Percentiles rank a stretch among this genome's conserved stretches.
These are phyloP conservation scores for Coemansia sp. DNA, from an alignment of 192 early-diverging fungal genomes.

Conservation along the genomic window DNA sequence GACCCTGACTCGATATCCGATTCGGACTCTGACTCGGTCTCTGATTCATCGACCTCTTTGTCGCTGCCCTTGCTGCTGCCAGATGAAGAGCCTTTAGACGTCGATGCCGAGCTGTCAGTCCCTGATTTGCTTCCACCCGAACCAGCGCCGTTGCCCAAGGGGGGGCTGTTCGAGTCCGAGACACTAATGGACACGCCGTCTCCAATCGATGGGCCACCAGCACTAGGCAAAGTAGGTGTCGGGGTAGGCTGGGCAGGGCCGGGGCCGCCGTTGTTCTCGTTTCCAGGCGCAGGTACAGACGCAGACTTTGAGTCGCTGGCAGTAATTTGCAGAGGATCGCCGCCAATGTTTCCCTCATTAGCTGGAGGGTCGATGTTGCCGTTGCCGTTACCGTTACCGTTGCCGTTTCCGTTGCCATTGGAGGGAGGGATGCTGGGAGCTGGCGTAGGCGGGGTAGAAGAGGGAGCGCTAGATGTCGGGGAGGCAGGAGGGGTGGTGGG, in stretches of 20 bases:
- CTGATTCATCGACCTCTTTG: background rate
- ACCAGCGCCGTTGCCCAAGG: background rate
- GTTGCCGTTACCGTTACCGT: no score
- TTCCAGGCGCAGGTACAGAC: background rate
- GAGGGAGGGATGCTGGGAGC: background rate
- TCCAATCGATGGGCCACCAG: background rate
- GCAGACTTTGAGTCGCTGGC: background rate
- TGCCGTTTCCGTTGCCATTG: no score
- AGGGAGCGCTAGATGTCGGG: background rate
- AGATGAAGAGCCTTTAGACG: background rate
- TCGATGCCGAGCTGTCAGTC: background rate
- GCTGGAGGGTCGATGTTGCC: background rate
- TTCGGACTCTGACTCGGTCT: background rate
- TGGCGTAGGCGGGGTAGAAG: background rate
- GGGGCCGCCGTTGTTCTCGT: background rate
- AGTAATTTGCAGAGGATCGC: slow-evolving; percentile 4
- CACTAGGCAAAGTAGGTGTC: background rate
- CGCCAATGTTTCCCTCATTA: slow-evolving; percentile 5
- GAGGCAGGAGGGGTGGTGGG: background rate
- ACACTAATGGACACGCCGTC: background rate
- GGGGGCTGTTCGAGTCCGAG: background rate
- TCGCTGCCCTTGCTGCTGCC: background rate
- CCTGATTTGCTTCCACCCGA: background rate
- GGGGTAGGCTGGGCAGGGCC: background rate
- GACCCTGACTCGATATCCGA: background rate